These are phyloP conservation scores for Penicillium concentricum DNA, from an alignment of 2,329 filamentous ascomycete genomes.

Conservation along the genomic window DNA sequence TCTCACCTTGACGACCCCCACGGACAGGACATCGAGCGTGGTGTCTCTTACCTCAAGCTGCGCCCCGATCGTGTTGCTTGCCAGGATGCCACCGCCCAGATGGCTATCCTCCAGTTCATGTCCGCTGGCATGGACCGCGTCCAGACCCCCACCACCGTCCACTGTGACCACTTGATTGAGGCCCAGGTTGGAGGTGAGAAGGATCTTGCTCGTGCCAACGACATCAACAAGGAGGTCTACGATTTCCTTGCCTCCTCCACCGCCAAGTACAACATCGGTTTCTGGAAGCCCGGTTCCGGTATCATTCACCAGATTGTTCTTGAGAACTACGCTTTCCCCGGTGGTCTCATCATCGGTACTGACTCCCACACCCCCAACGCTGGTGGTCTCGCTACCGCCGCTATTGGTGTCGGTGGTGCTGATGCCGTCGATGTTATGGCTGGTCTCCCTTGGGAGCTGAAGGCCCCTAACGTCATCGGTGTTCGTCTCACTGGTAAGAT, in stretches of 20 bases:
- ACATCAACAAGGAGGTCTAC: conserved; percentile 99
- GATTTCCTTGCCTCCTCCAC: conserved; percentile 92
- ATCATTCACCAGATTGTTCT: conserved; percentile 99
- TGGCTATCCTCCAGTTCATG: conserved; percentile 99
- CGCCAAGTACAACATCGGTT: conserved; percentile 99
- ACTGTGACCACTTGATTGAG: conserved; percentile 99
- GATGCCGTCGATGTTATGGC: conserved; percentile 99
- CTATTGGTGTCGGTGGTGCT: conserved; percentile 96
- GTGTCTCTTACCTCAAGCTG: conserved; percentile 92
- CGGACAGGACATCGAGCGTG: conserved; percentile 93
- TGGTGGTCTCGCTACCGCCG: conserved; percentile 91
- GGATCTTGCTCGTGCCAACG: conserved; percentile 86
- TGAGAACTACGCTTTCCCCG: conserved; percentile 99
- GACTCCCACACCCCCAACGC: conserved; percentile 98
- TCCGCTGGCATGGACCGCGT: conserved; percentile 94
- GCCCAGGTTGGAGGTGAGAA: conserved; percentile 89
- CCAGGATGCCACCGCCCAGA: conserved; percentile 99
- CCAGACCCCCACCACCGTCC: conserved; percentile 90
- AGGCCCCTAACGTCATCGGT: conserved; percentile 96
- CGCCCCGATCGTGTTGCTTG: conserved; percentile 97
- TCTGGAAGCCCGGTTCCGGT: conserved; percentile 98
- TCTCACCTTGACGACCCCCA: conserved; percentile 97
- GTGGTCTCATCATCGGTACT: conserved; percentile 95
- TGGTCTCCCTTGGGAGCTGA: conserved; percentile 94
- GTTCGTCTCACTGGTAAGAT: conserved; percentile 88